Percentiles rank a stretch among this genome's conserved stretches.
Evolutionary conservation across 2,329 filamentous ascomycete genomes (phyloP).

Genomic region (Westerdykella sp.): DNA sequence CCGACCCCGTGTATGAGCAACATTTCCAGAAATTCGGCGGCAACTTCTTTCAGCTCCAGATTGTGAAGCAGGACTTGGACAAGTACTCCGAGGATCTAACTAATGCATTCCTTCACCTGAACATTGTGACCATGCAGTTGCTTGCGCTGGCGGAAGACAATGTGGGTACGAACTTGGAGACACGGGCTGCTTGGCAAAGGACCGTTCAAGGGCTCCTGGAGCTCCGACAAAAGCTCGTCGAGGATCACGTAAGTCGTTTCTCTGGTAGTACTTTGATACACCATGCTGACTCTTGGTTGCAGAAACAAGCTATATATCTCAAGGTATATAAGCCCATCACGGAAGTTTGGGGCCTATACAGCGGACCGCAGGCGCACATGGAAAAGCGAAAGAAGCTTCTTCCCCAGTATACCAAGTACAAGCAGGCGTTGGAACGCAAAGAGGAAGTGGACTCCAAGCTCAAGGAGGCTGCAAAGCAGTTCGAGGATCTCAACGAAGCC

Average conservation of each 20-base stretch:
- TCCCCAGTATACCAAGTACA: constrained; percentile 77
- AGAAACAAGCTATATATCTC: constrained; percentile 63
- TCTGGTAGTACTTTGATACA: constrained; percentile 1
- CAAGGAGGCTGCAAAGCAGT: constrained; percentile 77
- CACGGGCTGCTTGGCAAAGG: constrained; percentile 90
- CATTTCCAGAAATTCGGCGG: constrained; percentile 83
- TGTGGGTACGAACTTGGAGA: constrained; percentile 61
- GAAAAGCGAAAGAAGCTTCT: constrained; percentile 92
- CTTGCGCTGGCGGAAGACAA: constrained; percentile 69
- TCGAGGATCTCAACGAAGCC: constrained; percentile 84
- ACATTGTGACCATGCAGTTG: constrained; percentile 73
- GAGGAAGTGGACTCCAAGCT: constrained; percentile 86
- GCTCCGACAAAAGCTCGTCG: constrained; percentile 73
- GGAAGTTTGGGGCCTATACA: constrained; percentile 70
- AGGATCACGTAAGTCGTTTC: constrained; percentile 65
- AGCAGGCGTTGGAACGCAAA: constrained; percentile 68
- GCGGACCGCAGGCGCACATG: constrained; percentile 81
- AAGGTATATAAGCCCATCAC: constrained; percentile 82
- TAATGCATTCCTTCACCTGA: constrained; percentile 72
- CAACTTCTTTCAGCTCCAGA: constrained; percentile 85
- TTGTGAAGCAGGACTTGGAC: constrained; percentile 90
- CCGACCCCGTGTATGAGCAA: constrained; percentile 75
- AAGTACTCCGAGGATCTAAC: constrained; percentile 79
- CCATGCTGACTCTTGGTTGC: constrained; percentile 10
- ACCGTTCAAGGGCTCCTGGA: constrained; percentile 85